Evolutionary conservation across 352 stramenopile genomes (phyloP), one percentile per base, ranked within the genome.

Genomic region (Phytophthora foliorum): DNA sequence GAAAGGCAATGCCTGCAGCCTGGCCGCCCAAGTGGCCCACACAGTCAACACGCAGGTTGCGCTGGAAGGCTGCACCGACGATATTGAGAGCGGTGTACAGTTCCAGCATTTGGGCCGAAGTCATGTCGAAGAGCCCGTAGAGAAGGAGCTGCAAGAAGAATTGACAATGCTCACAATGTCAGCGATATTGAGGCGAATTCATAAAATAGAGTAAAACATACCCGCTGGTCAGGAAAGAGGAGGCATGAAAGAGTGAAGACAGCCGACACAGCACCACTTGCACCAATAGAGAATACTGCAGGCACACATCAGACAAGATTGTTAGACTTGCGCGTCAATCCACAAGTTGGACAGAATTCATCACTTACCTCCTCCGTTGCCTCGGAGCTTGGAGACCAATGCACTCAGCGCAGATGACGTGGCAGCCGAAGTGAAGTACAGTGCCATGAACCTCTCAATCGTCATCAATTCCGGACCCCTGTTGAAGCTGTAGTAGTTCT

Each of bases 231-330:
- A 3, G 88, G 88, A 36, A 87, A 93, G 11, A 92, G 68, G 29
- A 93, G 63, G 53, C 86, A 95, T 54, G 90, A 94, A 19, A 90
- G 38, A 1, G 88, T 95, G 51, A 95, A 84, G 19, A 95, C 65
- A 46, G 84, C 88, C 58, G 92, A 93, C 31, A 95, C 88, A 5
- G 85, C 86, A 24, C 88, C 86, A 63, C 88, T 95, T 1, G 88
- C 88, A 29, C 88, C 88, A 46, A 95, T 88, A 4, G 88, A 92
- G 49, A 93, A 93, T 6, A 90, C 88, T 95, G 57, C 3, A 6
- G 6, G n/a, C n/a, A n/a, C n/a, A n/a, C n/a, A n/a, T 52, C 9
- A 56, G 17, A 64, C 9, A 62, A 49, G 31, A 52, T 21, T 49
- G 1, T 42, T 17, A 69, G 21, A 36, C 14, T 42, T 22, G 16